Evolutionary conservation across 2,329 filamentous ascomycete genomes (phyloP).

Genomic region (Fusarium dimerum): DNA sequence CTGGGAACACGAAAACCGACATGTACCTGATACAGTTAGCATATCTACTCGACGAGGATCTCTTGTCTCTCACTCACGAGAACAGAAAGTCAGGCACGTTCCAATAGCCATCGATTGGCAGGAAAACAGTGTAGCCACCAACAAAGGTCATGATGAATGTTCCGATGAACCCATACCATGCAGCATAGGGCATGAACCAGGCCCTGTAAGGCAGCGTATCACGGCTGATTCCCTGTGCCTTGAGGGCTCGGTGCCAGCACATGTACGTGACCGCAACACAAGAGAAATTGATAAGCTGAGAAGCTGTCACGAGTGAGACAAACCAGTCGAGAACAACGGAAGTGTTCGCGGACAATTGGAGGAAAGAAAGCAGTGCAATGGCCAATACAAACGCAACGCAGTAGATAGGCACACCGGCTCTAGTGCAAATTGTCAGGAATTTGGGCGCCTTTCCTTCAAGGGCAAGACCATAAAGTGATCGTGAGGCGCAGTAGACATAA

Average conservation of each 20-base stretch:
- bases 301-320: slow-evolving; percentile 68
- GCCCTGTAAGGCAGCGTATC: slow-evolving; percentile 70
- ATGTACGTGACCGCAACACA: slow-evolving; percentile 72
- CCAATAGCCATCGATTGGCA: slow-evolving; percentile 63
- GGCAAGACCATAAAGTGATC: slow-evolving; percentile 68
- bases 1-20: slow-evolving; percentile 70
- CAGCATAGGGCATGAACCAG: slow-evolving; percentile 69
- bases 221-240: slow-evolving; percentile 68
- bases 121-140: slow-evolving; percentile 74
- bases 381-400: slow-evolving; percentile 66
- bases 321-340: slow-evolving; percentile 74
- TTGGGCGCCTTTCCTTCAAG: slow-evolving; percentile 67
- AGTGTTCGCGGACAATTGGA: slow-evolving; percentile 67
- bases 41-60: background rate
- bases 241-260: slow-evolving; percentile 68
- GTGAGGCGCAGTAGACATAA: slow-evolving; percentile 64
- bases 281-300: slow-evolving; percentile 72
- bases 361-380: slow-evolving; percentile 71
- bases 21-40: slow-evolving; percentile 53
- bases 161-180: slow-evolving; percentile 64
- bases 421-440: slow-evolving; percentile 62
- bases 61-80: slow-evolving; percentile 50
- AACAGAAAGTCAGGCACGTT: slow-evolving; percentile 71
- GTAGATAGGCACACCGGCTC: slow-evolving; percentile 70
- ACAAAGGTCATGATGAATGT: slow-evolving; percentile 74